Conservation (phyloP, 805 yeast species). For the Maudiozyma turicensis region DNA sequence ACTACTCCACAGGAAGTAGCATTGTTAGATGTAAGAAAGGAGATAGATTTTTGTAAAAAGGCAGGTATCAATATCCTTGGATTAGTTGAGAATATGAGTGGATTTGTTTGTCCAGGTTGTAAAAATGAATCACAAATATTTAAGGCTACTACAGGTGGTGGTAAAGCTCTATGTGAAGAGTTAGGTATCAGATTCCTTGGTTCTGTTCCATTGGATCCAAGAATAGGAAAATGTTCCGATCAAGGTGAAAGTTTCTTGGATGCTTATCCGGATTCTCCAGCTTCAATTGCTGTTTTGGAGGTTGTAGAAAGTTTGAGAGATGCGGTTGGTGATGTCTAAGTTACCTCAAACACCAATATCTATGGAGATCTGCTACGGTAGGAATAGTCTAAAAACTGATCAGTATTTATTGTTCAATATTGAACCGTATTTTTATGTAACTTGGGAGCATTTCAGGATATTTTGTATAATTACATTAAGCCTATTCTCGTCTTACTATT, state of each 20-base stretch:
- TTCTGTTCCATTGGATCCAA: constrained; percentile 89
- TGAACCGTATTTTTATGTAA: too few relatives aligned
- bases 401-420: too few relatives aligned
- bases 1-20: constrained; percentile 99
- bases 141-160: constrained; percentile 96
- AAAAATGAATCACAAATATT: constrained; percentile 83
- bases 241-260: constrained; percentile 78
- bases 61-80: constrained; percentile 84
- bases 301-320: constrained; percentile 70
- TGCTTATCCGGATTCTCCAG: constrained; percentile 83
- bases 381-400: too few relatives aligned
- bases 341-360: too few relatives aligned
- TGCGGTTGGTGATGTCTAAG: constrained; percentile 32
- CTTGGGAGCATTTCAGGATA: too few relatives aligned
- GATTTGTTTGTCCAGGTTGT: constrained; percentile 94
- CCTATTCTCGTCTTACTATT: too few relatives aligned
- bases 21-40: constrained; percentile 86
- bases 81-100: constrained; percentile 94
- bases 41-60: constrained; percentile 86
- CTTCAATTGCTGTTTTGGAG: constrained; percentile 72
- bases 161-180: constrained; percentile 73
- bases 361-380: too few relatives aligned
- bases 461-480: too few relatives aligned
- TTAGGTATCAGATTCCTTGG: constrained; percentile 74
- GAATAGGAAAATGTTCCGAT: constrained; percentile 87